phyloP scores from a whole-genome alignment of 305 asterid genomes.

The Striga hermonthica region DNA sequence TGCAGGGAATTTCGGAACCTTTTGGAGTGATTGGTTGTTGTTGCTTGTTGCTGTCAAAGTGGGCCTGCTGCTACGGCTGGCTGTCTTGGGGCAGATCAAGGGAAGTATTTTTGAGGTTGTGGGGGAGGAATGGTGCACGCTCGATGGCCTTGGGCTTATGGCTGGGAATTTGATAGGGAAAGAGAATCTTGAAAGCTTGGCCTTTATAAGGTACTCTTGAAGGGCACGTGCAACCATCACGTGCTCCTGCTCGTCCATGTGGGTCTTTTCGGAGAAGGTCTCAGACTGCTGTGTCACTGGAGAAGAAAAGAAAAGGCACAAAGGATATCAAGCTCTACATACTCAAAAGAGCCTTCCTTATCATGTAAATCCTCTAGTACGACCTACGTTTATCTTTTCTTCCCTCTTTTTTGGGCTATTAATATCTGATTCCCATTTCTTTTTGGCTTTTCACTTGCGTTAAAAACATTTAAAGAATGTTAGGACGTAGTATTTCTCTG shows the following conservation, averaged over 20 bases:
- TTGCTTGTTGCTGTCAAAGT: constrained; percentile 11
- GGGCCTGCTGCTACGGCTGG: constrained; percentile 47
- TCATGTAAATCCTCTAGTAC: not conserved
- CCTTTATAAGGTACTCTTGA: constrained; percentile 67
- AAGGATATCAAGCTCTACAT: no score
- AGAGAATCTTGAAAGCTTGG: constrained; percentile 54
- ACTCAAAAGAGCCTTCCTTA: constrained; percentile 15
- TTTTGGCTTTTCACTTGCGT: no score
- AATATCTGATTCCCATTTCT: no score
- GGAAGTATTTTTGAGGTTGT: constrained; percentile 86
- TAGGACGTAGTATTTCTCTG: not conserved
- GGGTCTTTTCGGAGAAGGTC: constrained; percentile 48
- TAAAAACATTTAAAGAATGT: not conserved
- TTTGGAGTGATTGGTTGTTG: constrained; percentile 35
- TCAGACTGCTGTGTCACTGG: constrained; percentile 79
- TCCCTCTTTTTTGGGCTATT: no score
- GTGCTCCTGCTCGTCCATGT: constrained; percentile 88
- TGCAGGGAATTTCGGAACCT: constrained; percentile 64
- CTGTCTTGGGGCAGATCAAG: constrained; percentile 63
- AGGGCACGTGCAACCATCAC: constrained; percentile 88
- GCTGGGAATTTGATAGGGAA: constrained; percentile 80
- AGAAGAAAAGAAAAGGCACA: constrained; percentile 28
- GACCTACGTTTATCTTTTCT: not conserved
- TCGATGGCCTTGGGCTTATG: constrained; percentile 50
- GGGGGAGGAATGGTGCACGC: constrained; percentile 46